Percentiles rank a stretch among this genome's conserved stretches.
phyloP scores from a whole-genome alignment of 257 asterid genomes.

The Fraxinus americana region DNA sequence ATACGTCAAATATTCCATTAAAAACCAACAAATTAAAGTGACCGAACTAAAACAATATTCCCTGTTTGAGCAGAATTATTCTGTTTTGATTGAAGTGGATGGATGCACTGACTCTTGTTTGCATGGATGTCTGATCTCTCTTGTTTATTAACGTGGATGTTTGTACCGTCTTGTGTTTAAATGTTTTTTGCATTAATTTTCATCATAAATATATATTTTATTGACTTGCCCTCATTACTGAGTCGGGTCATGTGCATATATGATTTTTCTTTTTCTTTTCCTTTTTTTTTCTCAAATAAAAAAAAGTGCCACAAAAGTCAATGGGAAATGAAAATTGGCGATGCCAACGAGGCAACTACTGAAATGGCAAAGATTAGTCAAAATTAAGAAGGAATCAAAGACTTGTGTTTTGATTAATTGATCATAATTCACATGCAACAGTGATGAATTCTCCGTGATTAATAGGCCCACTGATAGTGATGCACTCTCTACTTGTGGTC shows the following conservation, averaged over 20 bases:
- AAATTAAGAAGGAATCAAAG: conserved; percentile 7
- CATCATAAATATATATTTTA: background rate
- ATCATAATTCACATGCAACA: conserved; percentile 22
- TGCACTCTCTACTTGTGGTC: background rate
- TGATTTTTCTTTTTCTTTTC: background rate
- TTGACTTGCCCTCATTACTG: background rate
- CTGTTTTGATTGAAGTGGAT: background rate
- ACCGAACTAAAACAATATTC: no score
- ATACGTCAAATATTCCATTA: no score
- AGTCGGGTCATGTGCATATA: background rate
- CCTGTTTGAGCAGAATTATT: no score
- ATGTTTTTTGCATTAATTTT: background rate
- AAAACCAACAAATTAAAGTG: no score
- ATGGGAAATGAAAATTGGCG: background rate
- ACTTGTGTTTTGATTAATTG: conserved; percentile 3
- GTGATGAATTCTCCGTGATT: conserved; percentile 24
- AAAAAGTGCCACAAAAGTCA: conserved; percentile 1
- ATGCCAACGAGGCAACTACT: background rate
- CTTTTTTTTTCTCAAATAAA: background rate
- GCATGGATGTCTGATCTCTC: background rate
- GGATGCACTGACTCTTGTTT: background rate
- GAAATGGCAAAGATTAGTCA: conserved; percentile 14
- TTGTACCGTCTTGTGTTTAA: background rate
- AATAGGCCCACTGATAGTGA: background rate
- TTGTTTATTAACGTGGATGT: background rate